Evolutionary conservation across 306 rosid genomes (phyloP), one percentile per base, ranked within the genome.

Genomic region (Calophaca sinica): DNA sequence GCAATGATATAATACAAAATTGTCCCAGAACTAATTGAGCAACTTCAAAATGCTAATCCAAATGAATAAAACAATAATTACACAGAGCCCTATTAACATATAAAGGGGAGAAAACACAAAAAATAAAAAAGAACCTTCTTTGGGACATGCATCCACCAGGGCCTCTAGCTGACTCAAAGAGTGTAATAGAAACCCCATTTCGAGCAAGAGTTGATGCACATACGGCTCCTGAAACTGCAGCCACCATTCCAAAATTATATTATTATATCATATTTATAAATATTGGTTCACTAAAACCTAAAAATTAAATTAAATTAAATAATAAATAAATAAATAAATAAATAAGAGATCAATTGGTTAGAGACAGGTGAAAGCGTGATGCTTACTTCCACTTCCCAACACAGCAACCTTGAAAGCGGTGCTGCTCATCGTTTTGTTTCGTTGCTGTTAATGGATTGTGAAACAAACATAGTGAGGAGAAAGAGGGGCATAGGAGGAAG

Each of bases 91-190:
- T 28, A 9, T 9, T 4, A 26, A 29, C 26, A 20, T 20, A 20
- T 1, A 20, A 20, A 20, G 26, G 26, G 26, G 26, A 20, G 26
- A 20, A 20, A 20, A 20, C 35, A 41, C 7, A 35, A 36, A 50
- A 76, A 9, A 29, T 9, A 28, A 9, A 3, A 48, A 72, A 58
- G 32, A 52, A 88, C 98, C 97, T 91, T 79, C 97, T 81, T 9
- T 86, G 94, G 4, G 97, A 94, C 97, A 94, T 89, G 62, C 97
- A 90, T 65, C 98, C 97, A 69, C 98, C 97, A 6, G 97, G 96
- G 77, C 97, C 98, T 86, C 98, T 84, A 49, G 93, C 94, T 4
- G 98, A 91, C 31, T 94, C 97, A 84, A 94, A 87, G 78, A 94
- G 71, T 50, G 93, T 89, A 2, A 94, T 94, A 6, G 89, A 78